Evolutionary conservation across 805 yeast species (phyloP), one percentile per base, ranked within the genome.

Genomic region (Candida nemodendra): DNA sequence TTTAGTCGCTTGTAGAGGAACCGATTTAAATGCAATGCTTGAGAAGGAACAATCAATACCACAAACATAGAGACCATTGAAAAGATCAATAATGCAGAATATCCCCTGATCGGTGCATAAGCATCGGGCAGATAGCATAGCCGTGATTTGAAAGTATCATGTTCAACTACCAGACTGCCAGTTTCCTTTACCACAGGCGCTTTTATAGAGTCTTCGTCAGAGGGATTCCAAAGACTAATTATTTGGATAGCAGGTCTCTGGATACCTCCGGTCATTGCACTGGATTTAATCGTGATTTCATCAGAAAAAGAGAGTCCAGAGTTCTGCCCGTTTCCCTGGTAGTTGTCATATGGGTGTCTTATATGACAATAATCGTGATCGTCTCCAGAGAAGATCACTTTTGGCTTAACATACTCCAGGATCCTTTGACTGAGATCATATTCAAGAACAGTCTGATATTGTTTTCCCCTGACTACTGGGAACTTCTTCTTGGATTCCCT

Each of bases 361-460:
- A 83, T 72, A 47, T 84, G 87, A 61, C 99, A 93, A 50, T 85
- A 89, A 59, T 93, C 99, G 62, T 93, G 99, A 57, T 93, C 98
- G 59, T 93, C 99, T 2, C 98, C 99, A 9, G 93, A 78, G 51
- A 90, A 84, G 3, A 85, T 71, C n/a, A 80, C 60, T 13, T 69
- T 70, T 0, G 99, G 99, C 31, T 71, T 65, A 3, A 90, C 53
- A 4, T 61, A 64, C 2, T 65, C 45, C 34, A 93, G 64, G 9
- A 93, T 70, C 15, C 74, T 70, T 27, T 75, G 69, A 0, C 90
- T 65, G 2, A 81, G 52, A 9, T 72, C 74, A 14, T 74, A 65
- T 38, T 79, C 82, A 9, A 93, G 69, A 4, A 85, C 88, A 0
- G 96, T 90, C 60, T 90, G 96, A 58, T 90, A 93, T 56, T 93